Conservation (phyloP, 2,329 filamentous ascomycete genomes). For the Fusarium irregulare region DNA sequence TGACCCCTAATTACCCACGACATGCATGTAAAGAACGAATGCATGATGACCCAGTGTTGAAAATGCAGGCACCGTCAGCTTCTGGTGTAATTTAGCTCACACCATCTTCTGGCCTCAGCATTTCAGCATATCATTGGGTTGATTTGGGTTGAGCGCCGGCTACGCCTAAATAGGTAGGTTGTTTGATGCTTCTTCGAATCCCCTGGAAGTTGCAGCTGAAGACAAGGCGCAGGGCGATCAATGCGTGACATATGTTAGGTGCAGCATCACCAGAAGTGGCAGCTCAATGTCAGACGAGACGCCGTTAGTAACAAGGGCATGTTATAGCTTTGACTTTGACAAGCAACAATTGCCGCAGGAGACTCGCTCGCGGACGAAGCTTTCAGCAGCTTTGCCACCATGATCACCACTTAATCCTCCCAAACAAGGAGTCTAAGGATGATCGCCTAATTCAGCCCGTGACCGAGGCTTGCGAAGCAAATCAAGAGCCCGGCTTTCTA, state of each 20-base stretch:
- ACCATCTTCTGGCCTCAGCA: background rate
- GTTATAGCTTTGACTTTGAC: background rate
- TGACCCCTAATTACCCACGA: constrained; percentile 3
- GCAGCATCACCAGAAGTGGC: constrained; percentile 13
- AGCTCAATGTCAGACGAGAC: constrained; percentile 20
- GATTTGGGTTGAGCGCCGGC: background rate
- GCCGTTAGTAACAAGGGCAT: background rate
- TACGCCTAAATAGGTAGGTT: constrained; percentile 30
- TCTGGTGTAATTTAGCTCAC: constrained; percentile 1
- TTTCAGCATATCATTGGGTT: constrained; percentile 6
- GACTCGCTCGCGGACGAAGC: background rate
- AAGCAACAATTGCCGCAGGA: constrained; percentile 12
- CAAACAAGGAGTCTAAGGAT: constrained; percentile 1
- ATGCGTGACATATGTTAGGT: constrained; percentile 20
- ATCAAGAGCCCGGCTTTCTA: background rate
- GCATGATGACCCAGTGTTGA: background rate
- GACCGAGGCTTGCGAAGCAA: background rate
- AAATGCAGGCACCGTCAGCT: background rate
- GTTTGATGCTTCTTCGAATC: constrained; percentile 13
- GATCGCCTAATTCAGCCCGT: constrained; percentile 18
- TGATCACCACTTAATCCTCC: constrained; percentile 14
- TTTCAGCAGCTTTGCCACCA: constrained; percentile 4
- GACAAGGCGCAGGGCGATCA: constrained; percentile 26
- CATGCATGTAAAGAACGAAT: background rate
- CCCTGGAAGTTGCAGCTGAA: constrained; percentile 26